Evolutionary conservation across 2,329 filamentous ascomycete genomes (phyloP), one percentile per base, ranked within the genome.

Genomic region (Stachybotrys echinatus): DNA sequence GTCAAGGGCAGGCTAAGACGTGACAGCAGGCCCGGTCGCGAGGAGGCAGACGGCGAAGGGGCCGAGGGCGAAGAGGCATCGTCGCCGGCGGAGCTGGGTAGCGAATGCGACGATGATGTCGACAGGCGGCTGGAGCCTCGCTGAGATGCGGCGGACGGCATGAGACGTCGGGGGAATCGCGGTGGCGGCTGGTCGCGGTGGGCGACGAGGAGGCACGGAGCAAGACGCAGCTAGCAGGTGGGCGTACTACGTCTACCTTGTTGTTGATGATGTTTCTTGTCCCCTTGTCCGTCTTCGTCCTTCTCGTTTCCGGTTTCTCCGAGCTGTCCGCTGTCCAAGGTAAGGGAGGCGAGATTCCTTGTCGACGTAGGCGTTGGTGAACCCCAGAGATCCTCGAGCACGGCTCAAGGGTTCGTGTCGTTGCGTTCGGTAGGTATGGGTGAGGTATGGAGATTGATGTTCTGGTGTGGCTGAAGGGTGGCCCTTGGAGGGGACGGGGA

Each of bases 1-100:
- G 75, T 66, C 51, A 79, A 70, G 43, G 77, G 75, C 44, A 78
- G 68, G 50, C 71, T 69, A 54, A 82, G 67, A 49, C 78, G 76
- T 55, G 79, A 79, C 58, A 82, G 69, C 55, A 83, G 70, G 50
- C 63, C 58, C 22, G 66, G 58, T 42, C 65, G 61, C 53, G 62
- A 59, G 43, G 61, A 55, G 19, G 60, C 53, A 38, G 55, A 50
- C 14, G 48, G 43, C 45, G 55, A 49, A 45, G 55, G 52, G 34
- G 54, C 55, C 50, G 53, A 49, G 43, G 56, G 54, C 51, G 69
- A 66, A 57, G 65, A 61, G 58, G 70, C 67, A 63, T 66, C 58
- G 57, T 65, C 53, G 51, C 47, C 48, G 43, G 54, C 46, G 21
- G 53, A 51, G 56, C 64, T 61, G 61, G 67, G 44, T 6, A 46